Evolutionary conservation across 2,329 filamentous ascomycete genomes (phyloP).

Genomic region (Cordyceps fumosorosea): DNA sequence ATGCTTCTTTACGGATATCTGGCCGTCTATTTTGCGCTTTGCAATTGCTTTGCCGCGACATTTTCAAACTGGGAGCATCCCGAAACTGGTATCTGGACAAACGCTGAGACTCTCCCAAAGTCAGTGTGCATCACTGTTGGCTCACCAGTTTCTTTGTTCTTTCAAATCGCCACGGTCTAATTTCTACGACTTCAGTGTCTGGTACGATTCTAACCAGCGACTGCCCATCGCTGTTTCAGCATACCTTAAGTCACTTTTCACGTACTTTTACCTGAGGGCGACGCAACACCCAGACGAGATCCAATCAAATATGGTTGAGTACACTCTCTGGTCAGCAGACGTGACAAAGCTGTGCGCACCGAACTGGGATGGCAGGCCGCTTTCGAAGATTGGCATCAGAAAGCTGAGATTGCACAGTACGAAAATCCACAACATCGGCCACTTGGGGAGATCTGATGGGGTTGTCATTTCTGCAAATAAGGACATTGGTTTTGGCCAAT

Average conservation of each 20-base stretch:
- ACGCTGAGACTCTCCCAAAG: conserved; percentile 19
- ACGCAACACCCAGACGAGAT: neutral
- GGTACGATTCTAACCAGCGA: conserved; percentile 26
- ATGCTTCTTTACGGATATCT: conserved; percentile 15
- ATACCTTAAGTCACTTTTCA: conserved; percentile 25
- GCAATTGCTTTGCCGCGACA: conserved; percentile 17
- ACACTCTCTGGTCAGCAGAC: neutral
- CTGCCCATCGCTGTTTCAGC: conserved; percentile 23
- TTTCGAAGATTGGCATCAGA: conserved; percentile 15
- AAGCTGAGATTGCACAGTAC: conserved; percentile 22
- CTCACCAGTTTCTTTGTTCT: conserved; percentile 27
- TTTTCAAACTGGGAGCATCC: conserved; percentile 18
- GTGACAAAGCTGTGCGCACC: neutral
- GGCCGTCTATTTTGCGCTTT: conserved; percentile 21
- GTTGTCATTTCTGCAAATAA: conserved; percentile 29
- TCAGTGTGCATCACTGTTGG: conserved; percentile 24
- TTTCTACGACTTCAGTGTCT: conserved; percentile 28
- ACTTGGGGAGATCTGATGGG: conserved; percentile 21
- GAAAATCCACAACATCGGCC: conserved; percentile 16
- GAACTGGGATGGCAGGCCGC: neutral
- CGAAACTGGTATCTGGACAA: conserved; percentile 14
- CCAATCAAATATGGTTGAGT: neutral
- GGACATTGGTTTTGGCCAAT: conserved; percentile 29
- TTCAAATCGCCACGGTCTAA: conserved; percentile 20
- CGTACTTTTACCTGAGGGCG: conserved; percentile 19